These are phyloP conservation scores for Dryas octopetala DNA, from an alignment of 306 rosid species.

Conservation along the genomic window DNA sequence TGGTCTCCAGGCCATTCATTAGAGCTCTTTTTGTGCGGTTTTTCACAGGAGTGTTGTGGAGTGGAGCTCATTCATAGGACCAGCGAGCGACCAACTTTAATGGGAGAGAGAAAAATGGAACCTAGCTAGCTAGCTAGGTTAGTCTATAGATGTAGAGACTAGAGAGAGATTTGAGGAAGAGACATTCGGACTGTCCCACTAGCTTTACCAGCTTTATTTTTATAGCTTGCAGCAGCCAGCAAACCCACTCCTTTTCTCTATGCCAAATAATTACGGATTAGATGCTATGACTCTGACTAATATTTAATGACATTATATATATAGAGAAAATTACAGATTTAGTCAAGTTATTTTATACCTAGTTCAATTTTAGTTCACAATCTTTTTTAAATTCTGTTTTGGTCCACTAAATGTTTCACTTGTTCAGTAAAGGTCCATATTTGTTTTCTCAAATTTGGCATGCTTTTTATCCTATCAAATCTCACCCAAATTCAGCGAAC, in stretches of 20 bases:
- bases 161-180: slow-evolving; percentile 44
- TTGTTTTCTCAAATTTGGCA: no score
- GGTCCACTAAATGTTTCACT: no score
- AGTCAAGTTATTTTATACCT: no score
- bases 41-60: background rate
- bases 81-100: background rate
- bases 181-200: slow-evolving; percentile 99
- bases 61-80: no score
- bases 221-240: slow-evolving; percentile 10
- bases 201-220: slow-evolving; percentile 59
- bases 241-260: slow-evolving; percentile 28
- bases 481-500: no score
- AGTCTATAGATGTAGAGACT: slow-evolving; percentile 5
- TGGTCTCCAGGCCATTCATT: no score
- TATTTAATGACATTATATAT: slow-evolving; percentile 13
- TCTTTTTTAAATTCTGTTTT: no score
- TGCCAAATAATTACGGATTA: slow-evolving; percentile 40
- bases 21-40: background rate
- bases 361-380: no score
- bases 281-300: slow-evolving; percentile 37
- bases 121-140: background rate
- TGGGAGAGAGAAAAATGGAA: slow-evolving; percentile 15
- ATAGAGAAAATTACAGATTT: no score
- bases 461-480: no score
- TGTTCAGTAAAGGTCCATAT: no score